Conservation (phyloP, 495 filamentous ascomycete genomes). For the Podospora fimiseda region DNA sequence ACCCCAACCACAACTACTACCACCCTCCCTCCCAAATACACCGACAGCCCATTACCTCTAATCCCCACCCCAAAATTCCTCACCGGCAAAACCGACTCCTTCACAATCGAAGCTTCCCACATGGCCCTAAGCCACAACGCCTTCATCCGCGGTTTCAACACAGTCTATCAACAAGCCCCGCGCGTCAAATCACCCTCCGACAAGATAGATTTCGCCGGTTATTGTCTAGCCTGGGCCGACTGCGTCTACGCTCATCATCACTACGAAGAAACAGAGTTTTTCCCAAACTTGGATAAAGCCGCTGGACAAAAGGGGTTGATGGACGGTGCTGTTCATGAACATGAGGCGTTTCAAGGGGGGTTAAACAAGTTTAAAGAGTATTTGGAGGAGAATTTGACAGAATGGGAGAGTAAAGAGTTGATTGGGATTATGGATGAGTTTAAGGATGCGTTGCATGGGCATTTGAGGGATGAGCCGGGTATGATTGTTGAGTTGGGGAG, state of each 20-base stretch:
- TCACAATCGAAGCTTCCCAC: slow-evolving; percentile 16
- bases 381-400: slow-evolving; percentile 12
- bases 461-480: slow-evolving; percentile 31
- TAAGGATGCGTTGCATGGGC: slow-evolving; percentile 25
- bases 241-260: slow-evolving; percentile 28
- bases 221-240: slow-evolving; percentile 26
- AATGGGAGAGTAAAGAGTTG: slow-evolving; percentile 20
- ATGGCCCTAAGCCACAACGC: slow-evolving; percentile 23
- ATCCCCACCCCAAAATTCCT: slow-evolving; percentile 4
- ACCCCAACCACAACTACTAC: no score
- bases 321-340: slow-evolving; percentile 24
- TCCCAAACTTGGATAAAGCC: slow-evolving; percentile 26
- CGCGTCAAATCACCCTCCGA: slow-evolving; percentile 9
- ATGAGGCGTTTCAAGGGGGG: slow-evolving; percentile 23
- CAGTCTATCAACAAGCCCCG: slow-evolving; percentile 25
- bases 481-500: slow-evolving; percentile 23
- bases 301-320: slow-evolving; percentile 23
- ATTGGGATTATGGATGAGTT: slow-evolving; percentile 30
- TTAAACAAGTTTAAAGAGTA: slow-evolving; percentile 27
- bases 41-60: background rate
- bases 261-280: slow-evolving; percentile 27
- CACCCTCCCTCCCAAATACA: no score
- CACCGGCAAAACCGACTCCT: slow-evolving; percentile 1
- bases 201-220: slow-evolving; percentile 30
- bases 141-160: slow-evolving; percentile 26